These are phyloP conservation scores for Wickerhamomyces queroliae DNA, from an alignment of 805 yeast genomes.

Conservation along the genomic window DNA sequence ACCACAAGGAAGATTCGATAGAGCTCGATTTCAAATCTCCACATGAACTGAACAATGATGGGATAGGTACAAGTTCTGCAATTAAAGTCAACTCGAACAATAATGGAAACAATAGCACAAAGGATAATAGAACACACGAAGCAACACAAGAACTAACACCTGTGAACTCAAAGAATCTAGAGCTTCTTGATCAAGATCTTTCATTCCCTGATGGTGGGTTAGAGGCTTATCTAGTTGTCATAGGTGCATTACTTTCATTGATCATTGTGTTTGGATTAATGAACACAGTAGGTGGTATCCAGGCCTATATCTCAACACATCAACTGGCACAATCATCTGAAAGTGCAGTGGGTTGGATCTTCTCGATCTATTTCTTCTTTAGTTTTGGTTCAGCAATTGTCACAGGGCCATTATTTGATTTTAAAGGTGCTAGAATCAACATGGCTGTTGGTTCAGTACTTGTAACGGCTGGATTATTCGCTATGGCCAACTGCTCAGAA, in stretches of 20 bases:
- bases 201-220: slow-evolving; percentile 36
- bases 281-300: slow-evolving; percentile 63
- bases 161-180: background rate
- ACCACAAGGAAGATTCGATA: no score
- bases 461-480: slow-evolving; percentile 43
- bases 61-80: no score
- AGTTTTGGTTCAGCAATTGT: slow-evolving; percentile 27
- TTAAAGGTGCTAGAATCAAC: slow-evolving; percentile 45
- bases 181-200: background rate
- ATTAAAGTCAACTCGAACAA: no score
- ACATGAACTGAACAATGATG: no score
- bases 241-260: slow-evolving; percentile 46
- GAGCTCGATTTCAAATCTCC: no score
- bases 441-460: slow-evolving; percentile 39
- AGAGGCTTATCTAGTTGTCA: slow-evolving; percentile 28
- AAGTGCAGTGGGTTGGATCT: slow-evolving; percentile 64
- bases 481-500: slow-evolving; percentile 40
- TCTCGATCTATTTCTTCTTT: slow-evolving; percentile 29
- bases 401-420: slow-evolving; percentile 49
- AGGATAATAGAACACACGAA: no score
- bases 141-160: background rate
- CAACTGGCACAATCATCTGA: slow-evolving; percentile 40
- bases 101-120: no score
- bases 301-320: slow-evolving; percentile 52
- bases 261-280: slow-evolving; percentile 57